A percentile compares a stretch with the other conserved stretches of the same genome.
phyloP scores from a whole-genome alignment of 2,329 filamentous ascomycete genomes.

The Neonectria sp. region DNA sequence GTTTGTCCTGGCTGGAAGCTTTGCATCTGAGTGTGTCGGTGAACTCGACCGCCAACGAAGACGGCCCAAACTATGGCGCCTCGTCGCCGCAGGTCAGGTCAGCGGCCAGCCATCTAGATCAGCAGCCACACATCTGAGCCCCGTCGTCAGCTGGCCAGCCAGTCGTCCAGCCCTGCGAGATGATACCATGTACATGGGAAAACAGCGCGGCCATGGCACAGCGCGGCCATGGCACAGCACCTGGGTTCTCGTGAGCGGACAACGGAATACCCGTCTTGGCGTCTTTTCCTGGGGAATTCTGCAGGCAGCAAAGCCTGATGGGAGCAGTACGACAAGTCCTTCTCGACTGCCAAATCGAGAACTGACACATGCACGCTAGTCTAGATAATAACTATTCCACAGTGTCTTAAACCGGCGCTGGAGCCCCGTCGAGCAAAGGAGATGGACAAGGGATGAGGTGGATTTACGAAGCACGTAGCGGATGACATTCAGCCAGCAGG shows the following conservation, averaged over 20 bases:
- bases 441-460: constrained; percentile 19
- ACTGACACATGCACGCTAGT: constrained; percentile 10
- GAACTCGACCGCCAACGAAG: not conserved
- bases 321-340: constrained; percentile 10
- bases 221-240: constrained; percentile 22
- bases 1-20: not conserved
- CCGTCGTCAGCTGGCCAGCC: constrained; percentile 6
- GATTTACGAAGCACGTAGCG: not conserved
- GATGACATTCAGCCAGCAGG: constrained; percentile 21
- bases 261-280: not conserved
- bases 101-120: constrained; percentile 2
- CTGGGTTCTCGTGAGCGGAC: constrained; percentile 10
- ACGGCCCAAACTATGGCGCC: not conserved
- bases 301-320: not conserved
- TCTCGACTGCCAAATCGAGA: not conserved
- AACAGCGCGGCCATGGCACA: constrained; percentile 31
- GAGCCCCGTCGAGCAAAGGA: constrained; percentile 9
- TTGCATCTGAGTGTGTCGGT: not conserved
- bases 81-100: constrained; percentile 8
- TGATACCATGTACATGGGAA: constrained; percentile 14
- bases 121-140: constrained; percentile 24
- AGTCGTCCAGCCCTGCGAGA: constrained; percentile 26
- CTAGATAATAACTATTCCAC: not conserved
- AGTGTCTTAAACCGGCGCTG: not conserved
- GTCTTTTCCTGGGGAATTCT: not conserved